Evolutionary conservation across 2,329 filamentous ascomycete genomes (phyloP).

Genomic region (Chaetoscypha palmicola): DNA sequence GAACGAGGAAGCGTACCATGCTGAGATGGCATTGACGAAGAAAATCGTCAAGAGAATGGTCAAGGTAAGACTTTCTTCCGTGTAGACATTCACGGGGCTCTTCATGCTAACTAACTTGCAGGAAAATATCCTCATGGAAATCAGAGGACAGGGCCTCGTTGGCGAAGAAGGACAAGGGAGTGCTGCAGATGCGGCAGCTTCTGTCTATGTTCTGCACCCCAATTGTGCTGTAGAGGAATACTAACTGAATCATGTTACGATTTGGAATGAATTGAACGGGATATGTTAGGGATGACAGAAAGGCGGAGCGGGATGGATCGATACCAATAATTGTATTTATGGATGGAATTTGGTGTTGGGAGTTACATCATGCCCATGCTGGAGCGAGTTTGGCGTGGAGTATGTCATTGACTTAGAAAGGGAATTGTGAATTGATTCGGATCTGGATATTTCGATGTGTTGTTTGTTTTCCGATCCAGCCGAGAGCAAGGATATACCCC

Average conservation of each 20-base stretch:
- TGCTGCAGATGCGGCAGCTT: constrained; percentile 39
- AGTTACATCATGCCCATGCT: too few species aligned
- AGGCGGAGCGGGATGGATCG: not conserved
- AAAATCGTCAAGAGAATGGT: constrained; percentile 96
- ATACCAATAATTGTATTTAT: constrained; percentile 12
- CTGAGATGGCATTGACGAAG: constrained; percentile 62
- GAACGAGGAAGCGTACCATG: constrained; percentile 72
- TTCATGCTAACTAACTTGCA: constrained; percentile 57
- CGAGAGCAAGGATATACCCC: not conserved
- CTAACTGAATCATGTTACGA: constrained; percentile 6
- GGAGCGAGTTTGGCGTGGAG: not conserved
- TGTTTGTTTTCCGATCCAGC: not conserved
- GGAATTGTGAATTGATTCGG: not conserved
- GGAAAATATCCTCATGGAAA: constrained; percentile 83
- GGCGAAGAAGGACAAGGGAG: constrained; percentile 40
- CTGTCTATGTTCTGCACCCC: constrained; percentile 86
- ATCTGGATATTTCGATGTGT: not conserved
- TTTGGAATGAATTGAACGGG: constrained; percentile 1
- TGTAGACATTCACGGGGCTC: too few species aligned
- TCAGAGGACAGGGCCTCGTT: constrained; percentile 54
- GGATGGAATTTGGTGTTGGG: constrained; percentile 6
- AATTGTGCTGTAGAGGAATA: constrained; percentile 73
- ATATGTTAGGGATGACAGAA: constrained; percentile 7
- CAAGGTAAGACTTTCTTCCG: constrained; percentile 58
- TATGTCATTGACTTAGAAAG: not conserved